phyloP scores from a whole-genome alignment of 192 early-diverging fungal species.

The Physocladia obscura region DNA sequence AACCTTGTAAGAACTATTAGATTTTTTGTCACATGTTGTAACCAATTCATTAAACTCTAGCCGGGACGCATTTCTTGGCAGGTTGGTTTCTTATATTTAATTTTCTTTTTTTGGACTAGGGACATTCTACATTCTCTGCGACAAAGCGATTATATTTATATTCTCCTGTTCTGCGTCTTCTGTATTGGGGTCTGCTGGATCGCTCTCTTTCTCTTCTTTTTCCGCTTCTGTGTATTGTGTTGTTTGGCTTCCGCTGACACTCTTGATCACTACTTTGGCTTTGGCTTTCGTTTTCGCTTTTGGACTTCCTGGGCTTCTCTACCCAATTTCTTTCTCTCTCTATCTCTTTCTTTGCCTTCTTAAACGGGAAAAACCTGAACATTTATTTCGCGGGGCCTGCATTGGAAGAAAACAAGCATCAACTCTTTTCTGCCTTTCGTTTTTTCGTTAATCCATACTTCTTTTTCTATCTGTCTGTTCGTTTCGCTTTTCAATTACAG shows the following conservation, averaged over 20 bases:
- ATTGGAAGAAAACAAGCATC: not conserved
- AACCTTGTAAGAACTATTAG: slow-evolving; percentile 18
- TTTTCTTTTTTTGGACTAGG: not conserved
- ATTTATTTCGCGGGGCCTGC: too few species aligned
- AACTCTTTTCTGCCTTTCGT: not conserved
- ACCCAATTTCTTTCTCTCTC: too few species aligned
- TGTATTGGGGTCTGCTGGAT: not conserved
- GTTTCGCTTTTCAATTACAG: slow-evolving; percentile 49
- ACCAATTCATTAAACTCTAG: slow-evolving; percentile 13
- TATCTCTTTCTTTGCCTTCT: too few species aligned
- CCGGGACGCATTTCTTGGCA: slow-evolving; percentile 35
- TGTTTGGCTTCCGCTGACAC: too few species aligned
- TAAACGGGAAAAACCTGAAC: too few species aligned
- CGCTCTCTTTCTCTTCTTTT: not conserved
- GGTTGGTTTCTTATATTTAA: slow-evolving; percentile 27
- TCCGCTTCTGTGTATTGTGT: too few species aligned
- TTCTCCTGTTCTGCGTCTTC: too few species aligned
- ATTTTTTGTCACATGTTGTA: too few species aligned
- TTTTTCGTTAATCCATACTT: not conserved
- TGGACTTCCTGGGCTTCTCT: not conserved
- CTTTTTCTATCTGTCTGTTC: too few species aligned
- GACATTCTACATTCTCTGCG: not conserved
- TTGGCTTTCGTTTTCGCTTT: not conserved
- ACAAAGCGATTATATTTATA: too few species aligned
- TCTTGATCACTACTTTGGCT: not conserved